These are phyloP conservation scores for Coemansia aciculifera DNA, from an alignment of 192 early-diverging fungal species.

Conservation along the genomic window DNA sequence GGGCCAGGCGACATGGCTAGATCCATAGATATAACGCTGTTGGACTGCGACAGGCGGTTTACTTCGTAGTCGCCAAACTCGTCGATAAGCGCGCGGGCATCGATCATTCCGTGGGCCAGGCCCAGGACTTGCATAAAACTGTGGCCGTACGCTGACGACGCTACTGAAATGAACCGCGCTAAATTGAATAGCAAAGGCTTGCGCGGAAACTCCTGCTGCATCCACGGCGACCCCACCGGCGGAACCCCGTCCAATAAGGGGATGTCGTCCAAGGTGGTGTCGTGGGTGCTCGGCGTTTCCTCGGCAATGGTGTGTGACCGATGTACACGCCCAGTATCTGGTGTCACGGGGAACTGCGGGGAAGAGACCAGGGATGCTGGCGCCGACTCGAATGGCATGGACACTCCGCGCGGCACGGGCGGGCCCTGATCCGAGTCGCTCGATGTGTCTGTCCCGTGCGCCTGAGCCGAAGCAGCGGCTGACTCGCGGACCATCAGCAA, in stretches of 20 bases:
- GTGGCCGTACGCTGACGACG: slow-evolving; percentile 71
- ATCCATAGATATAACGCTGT: slow-evolving; percentile 30
- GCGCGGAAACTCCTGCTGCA: slow-evolving; percentile 45
- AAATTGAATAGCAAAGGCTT: slow-evolving; percentile 66
- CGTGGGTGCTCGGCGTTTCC: background rate
- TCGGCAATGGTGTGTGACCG: background rate
- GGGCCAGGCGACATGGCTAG: slow-evolving; percentile 10
- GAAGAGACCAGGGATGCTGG: slow-evolving; percentile 47
- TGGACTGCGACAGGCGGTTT: slow-evolving; percentile 13
- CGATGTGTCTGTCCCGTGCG: slow-evolving; percentile 2
- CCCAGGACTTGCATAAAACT: slow-evolving; percentile 75
- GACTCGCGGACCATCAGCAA: slow-evolving; percentile 32
- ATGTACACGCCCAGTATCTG: background rate
- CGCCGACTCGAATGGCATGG: slow-evolving; percentile 40
- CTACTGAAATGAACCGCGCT: slow-evolving; percentile 67
- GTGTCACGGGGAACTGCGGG: slow-evolving; percentile 37
- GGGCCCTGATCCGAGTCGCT: slow-evolving; percentile 7
- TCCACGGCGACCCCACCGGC: slow-evolving; percentile 3
- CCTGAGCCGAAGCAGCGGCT: slow-evolving; percentile 13
- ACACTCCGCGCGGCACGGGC: background rate
- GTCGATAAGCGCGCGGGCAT: slow-evolving; percentile 48
- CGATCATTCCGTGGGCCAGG: slow-evolving; percentile 47
- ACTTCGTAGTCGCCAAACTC: slow-evolving; percentile 43
- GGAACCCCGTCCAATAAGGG: slow-evolving; percentile 57
- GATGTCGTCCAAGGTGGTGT: background rate